A percentile compares a stretch with the other conserved stretches of the same genome.
Conservation (phyloP, 1,139 yeast species). For the Scheffersomyces lignicola region DNA sequence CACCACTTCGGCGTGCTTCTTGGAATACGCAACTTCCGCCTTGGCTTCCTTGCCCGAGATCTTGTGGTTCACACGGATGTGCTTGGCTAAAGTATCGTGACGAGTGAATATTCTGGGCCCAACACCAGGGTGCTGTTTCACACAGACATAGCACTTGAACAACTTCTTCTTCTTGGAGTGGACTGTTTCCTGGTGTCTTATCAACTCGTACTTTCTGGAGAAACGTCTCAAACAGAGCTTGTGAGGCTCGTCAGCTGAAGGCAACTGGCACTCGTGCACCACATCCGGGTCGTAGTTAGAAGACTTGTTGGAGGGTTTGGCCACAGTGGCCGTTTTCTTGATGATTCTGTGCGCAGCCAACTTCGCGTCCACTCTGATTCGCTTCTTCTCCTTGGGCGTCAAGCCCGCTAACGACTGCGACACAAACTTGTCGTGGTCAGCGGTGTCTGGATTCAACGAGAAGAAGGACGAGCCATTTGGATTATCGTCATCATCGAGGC, state of each 20-base stretch:
- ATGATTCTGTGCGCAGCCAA: constrained; percentile 29
- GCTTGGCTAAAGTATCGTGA: constrained; percentile 93
- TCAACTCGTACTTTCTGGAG: constrained; percentile 90
- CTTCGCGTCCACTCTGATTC: constrained; percentile 28
- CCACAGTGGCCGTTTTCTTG: constrained; percentile 21
- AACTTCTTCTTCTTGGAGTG: constrained; percentile 87
- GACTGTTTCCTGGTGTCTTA: constrained; percentile 94
- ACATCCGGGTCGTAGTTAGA: constrained; percentile 53
- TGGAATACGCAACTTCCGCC: constrained; percentile 50
- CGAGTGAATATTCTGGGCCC: constrained; percentile 81
- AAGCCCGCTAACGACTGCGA: constrained; percentile 23
- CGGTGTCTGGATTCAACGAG: constrained; percentile 17
- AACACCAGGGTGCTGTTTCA: constrained; percentile 52
- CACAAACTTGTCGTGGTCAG: constrained; percentile 29
- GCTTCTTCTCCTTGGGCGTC: constrained; percentile 23
- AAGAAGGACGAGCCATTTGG: constrained; percentile 14
- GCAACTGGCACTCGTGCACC: constrained; percentile 48
- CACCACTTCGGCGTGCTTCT: constrained; percentile 48
- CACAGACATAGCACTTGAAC: constrained; percentile 85
- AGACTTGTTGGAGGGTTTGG: constrained; percentile 33
- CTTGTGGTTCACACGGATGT: constrained; percentile 85
- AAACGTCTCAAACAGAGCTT: constrained; percentile 77
- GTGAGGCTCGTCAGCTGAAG: constrained; percentile 49
- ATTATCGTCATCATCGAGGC: constrained; percentile 6
- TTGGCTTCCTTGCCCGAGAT: constrained; percentile 67